Evolutionary conservation across 2,329 filamentous ascomycete genomes (phyloP).

Genomic region (Mycosphaerella arachidis): DNA sequence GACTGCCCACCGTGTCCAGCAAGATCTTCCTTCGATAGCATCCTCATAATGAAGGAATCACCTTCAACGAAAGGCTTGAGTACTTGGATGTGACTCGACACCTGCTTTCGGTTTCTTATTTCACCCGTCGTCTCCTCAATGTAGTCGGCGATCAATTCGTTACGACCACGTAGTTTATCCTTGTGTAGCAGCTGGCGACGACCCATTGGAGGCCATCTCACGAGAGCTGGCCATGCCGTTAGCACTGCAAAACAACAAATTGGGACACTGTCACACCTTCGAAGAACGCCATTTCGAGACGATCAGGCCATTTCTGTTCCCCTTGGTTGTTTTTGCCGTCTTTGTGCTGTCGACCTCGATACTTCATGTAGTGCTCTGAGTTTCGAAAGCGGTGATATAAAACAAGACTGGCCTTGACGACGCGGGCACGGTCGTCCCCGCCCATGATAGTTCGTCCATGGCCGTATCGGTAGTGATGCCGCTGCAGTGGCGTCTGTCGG

Average conservation of each 20-base stretch:
- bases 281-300: constrained; percentile 47
- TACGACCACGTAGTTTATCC: constrained; percentile 54
- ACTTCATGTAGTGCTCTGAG: constrained; percentile 44
- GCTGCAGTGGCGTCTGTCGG: constrained; percentile 13
- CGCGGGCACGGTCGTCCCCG: constrained; percentile 10
- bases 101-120: constrained; percentile 53
- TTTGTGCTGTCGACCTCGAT: constrained; percentile 40
- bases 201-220: constrained; percentile 56
- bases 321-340: constrained; percentile 25
- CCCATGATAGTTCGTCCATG: constrained; percentile 6
- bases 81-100: constrained; percentile 62
- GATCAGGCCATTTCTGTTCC: constrained; percentile 45
- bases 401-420: constrained; percentile 20
- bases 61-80: constrained; percentile 53
- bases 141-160: constrained; percentile 58
- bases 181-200: constrained; percentile 46
- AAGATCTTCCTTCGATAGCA: constrained; percentile 38
- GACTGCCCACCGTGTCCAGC: constrained; percentile 8
- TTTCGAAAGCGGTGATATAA: constrained; percentile 28
- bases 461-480: constrained; percentile 11
- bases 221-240: constrained; percentile 36
- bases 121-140: constrained; percentile 54
- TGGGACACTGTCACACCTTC: constrained; percentile 35
- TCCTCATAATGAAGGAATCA: constrained; percentile 46
- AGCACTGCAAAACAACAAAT: background rate